Evolutionary conservation across 2,329 filamentous ascomycete species (phyloP).

Genomic region (Paracoccidioides brasiliensis): DNA sequence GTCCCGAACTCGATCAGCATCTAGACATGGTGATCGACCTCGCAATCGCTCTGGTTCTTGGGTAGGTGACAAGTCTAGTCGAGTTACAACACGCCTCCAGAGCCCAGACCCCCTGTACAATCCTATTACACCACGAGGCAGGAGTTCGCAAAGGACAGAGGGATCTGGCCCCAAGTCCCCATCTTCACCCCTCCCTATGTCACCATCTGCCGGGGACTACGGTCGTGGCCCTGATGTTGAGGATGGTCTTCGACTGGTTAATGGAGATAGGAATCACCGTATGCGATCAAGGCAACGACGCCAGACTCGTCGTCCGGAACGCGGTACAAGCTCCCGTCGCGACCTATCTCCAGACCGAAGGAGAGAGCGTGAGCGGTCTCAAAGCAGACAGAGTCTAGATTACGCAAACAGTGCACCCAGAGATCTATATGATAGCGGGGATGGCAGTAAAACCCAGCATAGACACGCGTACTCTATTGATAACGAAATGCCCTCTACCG

Average conservation of each 20-base stretch:
- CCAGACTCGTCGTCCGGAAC: slow-evolving; percentile 36
- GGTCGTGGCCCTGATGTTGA: slow-evolving; percentile 49
- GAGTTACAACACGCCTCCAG: slow-evolving; percentile 27
- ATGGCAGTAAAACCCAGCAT: not conserved
- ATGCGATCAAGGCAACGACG: slow-evolving; percentile 40
- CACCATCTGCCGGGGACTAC: slow-evolving; percentile 40
- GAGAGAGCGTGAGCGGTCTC: slow-evolving; percentile 22
- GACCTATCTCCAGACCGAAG: slow-evolving; percentile 36
- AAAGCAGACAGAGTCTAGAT: slow-evolving; percentile 23
- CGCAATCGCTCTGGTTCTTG: slow-evolving; percentile 28
- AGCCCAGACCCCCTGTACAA: slow-evolving; percentile 22
- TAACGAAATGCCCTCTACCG: not conserved
- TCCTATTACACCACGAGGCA: slow-evolving; percentile 35
- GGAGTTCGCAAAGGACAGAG: slow-evolving; percentile 48
- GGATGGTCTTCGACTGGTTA: slow-evolving; percentile 38
- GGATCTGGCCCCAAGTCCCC: slow-evolving; percentile 56
- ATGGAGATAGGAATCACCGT: slow-evolving; percentile 30
- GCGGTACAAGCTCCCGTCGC: slow-evolving; percentile 29
- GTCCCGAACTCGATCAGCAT: slow-evolving; percentile 18
- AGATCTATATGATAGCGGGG: not conserved
- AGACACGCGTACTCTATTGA: not conserved
- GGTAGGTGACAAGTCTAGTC: slow-evolving; percentile 23
- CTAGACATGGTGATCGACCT: slow-evolving; percentile 12
- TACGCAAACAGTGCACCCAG: slow-evolving; percentile 4
- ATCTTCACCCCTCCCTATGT: slow-evolving; percentile 67